Evolutionary conservation across 2,329 filamentous ascomycete genomes (phyloP), one percentile per base, ranked within the genome.

Genomic region (Clarireedia monteithiana): DNA sequence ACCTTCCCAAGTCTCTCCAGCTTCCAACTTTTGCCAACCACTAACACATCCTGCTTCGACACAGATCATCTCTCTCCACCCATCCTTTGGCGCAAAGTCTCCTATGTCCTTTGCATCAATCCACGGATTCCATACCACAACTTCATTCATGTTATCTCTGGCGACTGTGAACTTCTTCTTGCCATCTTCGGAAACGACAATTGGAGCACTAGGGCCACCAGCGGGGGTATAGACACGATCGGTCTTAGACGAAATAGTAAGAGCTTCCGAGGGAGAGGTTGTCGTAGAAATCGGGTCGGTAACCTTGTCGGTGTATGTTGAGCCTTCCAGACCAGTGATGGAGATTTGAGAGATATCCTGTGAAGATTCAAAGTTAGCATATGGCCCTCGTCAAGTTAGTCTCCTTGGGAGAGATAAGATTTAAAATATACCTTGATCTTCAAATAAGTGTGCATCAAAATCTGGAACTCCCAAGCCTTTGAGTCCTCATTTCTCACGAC

Each of bases 51-150:
- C 94, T 2, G 92, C 88, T 77, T 99, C 94, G 50, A 97, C 82
- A 69, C 94, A 97, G 45, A 99, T 76, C 89, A 97, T 96, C 58
- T 90, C 83, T 77, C 89, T 89, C 77, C 86, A 97, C 39, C 88
- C 94, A 53, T 91, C 88, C 68, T 95, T 88, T 50, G 94, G 94
- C 57, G 80, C 81, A 70, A 97, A 96, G 72, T 99, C 94, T 52
- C 77, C 84, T 74, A 96, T 95, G 5, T 79, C 79, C 64, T 84
- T 82, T 76, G 95, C 95, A 61, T 91, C 89, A 42, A 80, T 78
- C 91, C 92, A 96, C 1, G 94, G 94, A 73, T 99, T 99, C 94
- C 94, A 99, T 30, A 97, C 88, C 1, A 96, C 92, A 15, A 94
- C 85, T 63, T 97, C 89, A 60, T 82, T 81, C 63, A 99, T 79